Base-by-base conservation (phyloP, 176 grass and related monocot species). In the Aegilops bicornis region DNA sequence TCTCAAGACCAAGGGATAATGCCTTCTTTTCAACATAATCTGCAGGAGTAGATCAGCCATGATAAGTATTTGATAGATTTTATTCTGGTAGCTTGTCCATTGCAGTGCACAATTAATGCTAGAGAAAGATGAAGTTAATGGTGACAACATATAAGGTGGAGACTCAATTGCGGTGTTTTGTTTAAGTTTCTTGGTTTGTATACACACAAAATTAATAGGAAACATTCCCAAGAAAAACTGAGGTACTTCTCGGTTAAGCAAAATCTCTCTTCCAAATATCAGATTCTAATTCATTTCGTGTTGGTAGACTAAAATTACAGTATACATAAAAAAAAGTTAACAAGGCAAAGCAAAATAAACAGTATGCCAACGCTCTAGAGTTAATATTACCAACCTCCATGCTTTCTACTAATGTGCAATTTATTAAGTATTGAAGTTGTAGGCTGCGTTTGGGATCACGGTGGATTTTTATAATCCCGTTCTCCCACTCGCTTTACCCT, bases 1-100 rank as follows among this genome's bases (percentile, higher is more conserved):
- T 98, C 65, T 95, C 88, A 2, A 96, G 88, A 82, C 96, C 96
- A 89, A 94, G 79, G 14, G 82, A 94, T 35, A 89, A 78, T 84
- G 93, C 96, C 72, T 95, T 98, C 90, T 95, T 98, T 85, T 98
- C 96, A 79, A 96, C 56, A 40, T 88, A 98, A 91, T 96, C 96
- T 98, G 86, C 24, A 87, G 47, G 72, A 80, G 7, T 80, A 47
- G 19, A 76, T 52, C 10, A 31, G 43, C 22, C 19, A 48, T 25
- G 74, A 52, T 79, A 74, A 84, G 47, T 76, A 60, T 75, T 76
- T 62, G 8, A 84, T 76, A n/a, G 58, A 15, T 35, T 27, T 27
- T 27, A 27, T 27, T 27, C 27, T 27, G 27, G 27, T 27, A 27
- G 66, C 0, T 29, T 35, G 3, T 79, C 30, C 0, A 76, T 29